These are phyloP conservation scores for Rhododendron ovatum DNA, from an alignment of 148 eudicot species.

Conservation along the genomic window DNA sequence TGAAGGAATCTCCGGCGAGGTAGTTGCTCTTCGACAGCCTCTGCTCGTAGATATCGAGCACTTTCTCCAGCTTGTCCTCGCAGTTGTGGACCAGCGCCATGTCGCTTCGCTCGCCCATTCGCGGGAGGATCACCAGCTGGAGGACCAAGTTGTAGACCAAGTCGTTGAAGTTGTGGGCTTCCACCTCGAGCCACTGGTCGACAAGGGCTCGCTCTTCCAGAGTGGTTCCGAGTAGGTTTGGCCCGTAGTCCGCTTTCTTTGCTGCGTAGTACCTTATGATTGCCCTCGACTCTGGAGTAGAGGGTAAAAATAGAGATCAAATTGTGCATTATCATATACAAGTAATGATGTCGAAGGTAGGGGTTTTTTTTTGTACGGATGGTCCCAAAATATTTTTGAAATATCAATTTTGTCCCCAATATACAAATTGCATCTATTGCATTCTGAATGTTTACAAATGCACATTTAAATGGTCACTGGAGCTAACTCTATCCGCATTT, in stretches of 20 bases:
- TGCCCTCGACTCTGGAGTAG: constrained; percentile 57
- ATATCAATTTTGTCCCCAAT: too few species aligned
- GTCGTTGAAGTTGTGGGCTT: constrained; percentile 63
- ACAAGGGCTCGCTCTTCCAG: constrained; percentile 59
- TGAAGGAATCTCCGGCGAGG: constrained; percentile 53
- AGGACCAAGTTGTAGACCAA: constrained; percentile 47
- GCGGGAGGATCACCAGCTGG: constrained; percentile 48
- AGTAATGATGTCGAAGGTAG: too few species aligned
- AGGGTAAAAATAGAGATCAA: too few species aligned
- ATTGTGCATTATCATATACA: too few species aligned
- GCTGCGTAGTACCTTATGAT: constrained; percentile 66
- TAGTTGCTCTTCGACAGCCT: constrained; percentile 43
- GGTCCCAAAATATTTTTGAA: too few species aligned
- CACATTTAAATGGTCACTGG: too few species aligned
- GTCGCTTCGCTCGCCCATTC: constrained; percentile 42
- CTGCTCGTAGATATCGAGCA: constrained; percentile 58
- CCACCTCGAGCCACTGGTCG: constrained; percentile 76
- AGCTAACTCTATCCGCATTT: too few species aligned
- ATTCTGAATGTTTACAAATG: too few species aligned
- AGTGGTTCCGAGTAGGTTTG: constrained; percentile 43
- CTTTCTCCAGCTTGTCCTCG: constrained; percentile 43
- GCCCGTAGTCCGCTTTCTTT: constrained; percentile 30
- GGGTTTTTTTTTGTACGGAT: too few species aligned
- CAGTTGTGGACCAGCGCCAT: constrained; percentile 29
- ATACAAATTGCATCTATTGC: too few species aligned